Evolutionary conservation across 345 rosid genomes (phyloP).

Genomic region (Hirschfeldia incana): DNA sequence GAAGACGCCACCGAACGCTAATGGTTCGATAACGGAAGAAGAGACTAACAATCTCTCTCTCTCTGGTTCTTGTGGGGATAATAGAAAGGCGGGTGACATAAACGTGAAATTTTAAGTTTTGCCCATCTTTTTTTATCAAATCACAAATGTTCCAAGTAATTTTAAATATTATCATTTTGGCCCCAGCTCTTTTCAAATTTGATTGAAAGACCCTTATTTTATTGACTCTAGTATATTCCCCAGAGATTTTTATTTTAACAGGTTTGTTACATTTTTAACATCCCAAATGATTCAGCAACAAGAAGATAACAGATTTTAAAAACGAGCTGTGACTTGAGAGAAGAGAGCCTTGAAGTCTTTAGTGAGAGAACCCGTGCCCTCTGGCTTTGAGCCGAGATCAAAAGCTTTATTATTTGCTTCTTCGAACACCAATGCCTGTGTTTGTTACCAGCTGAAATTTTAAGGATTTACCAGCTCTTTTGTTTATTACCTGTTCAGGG

Average conservation of each 20-base stretch:
- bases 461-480: neutral
- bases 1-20: constrained; percentile 21
- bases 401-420: constrained; percentile 76
- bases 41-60: neutral
- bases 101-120: neutral
- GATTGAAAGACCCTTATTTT: neutral
- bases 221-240: neutral
- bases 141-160: neutral
- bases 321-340: constrained; percentile 54
- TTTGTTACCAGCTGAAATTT: neutral
- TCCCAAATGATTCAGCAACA: neutral
- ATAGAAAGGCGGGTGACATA: constrained; percentile 23
- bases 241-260: neutral
- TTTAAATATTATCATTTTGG: neutral
- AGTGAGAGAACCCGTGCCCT: constrained; percentile 63
- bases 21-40: constrained; percentile 7
- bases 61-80: constrained; percentile 28
- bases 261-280: neutral
- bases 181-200: neutral
- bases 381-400: constrained; percentile 80
- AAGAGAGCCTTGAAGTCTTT: constrained; percentile 76
- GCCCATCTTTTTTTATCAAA: neutral
- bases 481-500: constrained; percentile 70
- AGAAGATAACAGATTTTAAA: constrained; percentile 33
- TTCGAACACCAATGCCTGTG: constrained; percentile 66